Conservation (phyloP, 495 filamentous ascomycete species). For the Cladorrhinum samala region DNA sequence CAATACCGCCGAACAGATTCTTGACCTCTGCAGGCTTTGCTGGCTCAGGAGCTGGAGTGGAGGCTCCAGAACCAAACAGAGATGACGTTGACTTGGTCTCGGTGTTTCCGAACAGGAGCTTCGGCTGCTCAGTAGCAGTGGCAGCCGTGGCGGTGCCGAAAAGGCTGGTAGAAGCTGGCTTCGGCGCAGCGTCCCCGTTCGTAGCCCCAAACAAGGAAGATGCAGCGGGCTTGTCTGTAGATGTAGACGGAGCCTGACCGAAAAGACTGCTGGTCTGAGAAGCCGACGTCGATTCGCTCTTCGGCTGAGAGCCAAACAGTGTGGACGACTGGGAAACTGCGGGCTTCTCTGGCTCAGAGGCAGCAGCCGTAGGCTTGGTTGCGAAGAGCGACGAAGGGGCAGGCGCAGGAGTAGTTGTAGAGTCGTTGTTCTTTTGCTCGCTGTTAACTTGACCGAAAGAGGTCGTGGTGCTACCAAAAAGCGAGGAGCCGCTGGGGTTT, state of each 20-base stretch:
- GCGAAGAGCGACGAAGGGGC: slow-evolving; percentile 18
- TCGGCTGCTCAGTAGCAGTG: slow-evolving; percentile 11
- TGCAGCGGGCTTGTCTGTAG: slow-evolving; percentile 14
- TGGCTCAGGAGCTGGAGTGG: slow-evolving; percentile 12
- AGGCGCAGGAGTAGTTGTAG: slow-evolving; percentile 14
- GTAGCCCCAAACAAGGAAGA: slow-evolving; percentile 25
- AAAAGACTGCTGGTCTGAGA: slow-evolving; percentile 24
- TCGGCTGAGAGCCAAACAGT: slow-evolving; percentile 36
- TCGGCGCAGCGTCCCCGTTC: slow-evolving; percentile 3
- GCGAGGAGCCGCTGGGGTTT: slow-evolving; percentile 5
- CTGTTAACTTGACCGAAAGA: slow-evolving; percentile 5
- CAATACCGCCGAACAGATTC: slow-evolving; percentile 13
- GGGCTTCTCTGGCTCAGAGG: slow-evolving; percentile 21
- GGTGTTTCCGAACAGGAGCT: slow-evolving; percentile 17
- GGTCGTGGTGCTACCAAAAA: slow-evolving; percentile 17
- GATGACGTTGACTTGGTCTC: slow-evolving; percentile 23
- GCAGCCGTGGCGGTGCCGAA: slow-evolving; percentile 23
- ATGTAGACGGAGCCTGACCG: slow-evolving; percentile 20
- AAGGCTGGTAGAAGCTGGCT: slow-evolving; percentile 12
- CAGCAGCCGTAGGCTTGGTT: slow-evolving; percentile 8
- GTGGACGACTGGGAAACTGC: slow-evolving; percentile 34
- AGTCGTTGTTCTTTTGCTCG: slow-evolving; percentile 15
- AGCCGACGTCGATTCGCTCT: slow-evolving; percentile 22
- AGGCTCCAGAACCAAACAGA: slow-evolving; percentile 11
- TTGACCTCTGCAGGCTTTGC: slow-evolving; percentile 18